These are phyloP conservation scores for Helichrysum umbraculigerum DNA, from an alignment of 129 eudicot genomes.

Conservation along the genomic window DNA sequence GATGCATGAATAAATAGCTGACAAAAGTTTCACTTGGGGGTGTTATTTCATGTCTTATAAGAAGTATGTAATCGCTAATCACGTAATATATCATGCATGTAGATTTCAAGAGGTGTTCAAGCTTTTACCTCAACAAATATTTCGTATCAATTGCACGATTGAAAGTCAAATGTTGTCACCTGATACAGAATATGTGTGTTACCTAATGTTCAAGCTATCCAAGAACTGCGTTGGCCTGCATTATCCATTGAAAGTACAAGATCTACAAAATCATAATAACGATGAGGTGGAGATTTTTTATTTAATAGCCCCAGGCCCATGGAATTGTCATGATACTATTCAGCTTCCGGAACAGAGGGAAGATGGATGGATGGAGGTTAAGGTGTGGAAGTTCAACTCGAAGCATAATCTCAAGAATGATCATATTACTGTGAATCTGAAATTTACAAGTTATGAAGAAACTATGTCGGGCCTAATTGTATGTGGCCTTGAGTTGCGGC, in stretches of 20 bases:
- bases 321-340: neutral
- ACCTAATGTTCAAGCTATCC: neutral
- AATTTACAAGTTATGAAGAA: neutral
- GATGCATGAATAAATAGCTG: neutral
- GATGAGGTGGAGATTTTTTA: neutral
- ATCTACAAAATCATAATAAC: neutral
- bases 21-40: neutral
- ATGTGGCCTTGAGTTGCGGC: neutral
- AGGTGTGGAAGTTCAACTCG: neutral
- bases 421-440: neutral
- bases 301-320: neutral
- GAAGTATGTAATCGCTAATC: neutral
- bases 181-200: neutral
- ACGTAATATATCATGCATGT: neutral
- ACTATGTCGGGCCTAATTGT: neutral
- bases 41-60: neutral
- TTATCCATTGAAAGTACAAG: constrained; percentile 1
- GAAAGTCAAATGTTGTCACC: neutral
- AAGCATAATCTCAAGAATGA: neutral
- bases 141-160: neutral
- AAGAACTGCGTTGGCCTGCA: neutral
- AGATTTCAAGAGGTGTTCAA: neutral
- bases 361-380: constrained; percentile 9
- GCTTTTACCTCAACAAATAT: neutral
- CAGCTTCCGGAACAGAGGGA: neutral